Evolutionary conservation across 306 rosid species (phyloP).

Genomic region (Ochetophila trinervis): DNA sequence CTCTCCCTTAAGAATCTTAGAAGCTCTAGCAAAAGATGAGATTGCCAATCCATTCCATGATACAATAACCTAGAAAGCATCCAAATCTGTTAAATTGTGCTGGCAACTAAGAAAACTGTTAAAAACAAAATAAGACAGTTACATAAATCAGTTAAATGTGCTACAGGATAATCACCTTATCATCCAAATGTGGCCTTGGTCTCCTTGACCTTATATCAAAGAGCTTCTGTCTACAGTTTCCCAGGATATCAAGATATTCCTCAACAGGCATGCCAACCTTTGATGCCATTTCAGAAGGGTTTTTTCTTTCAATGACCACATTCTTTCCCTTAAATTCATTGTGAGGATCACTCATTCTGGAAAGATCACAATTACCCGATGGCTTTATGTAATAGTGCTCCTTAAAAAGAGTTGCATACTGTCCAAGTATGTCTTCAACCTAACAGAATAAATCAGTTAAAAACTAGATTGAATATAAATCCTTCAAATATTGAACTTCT

Average conservation of each 20-base stretch:
- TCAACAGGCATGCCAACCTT: slow-evolving; percentile 60
- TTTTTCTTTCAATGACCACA: slow-evolving; percentile 75
- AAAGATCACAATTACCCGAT: slow-evolving; percentile 77
- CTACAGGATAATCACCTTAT: slow-evolving; percentile 50
- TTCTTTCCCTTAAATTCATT: slow-evolving; percentile 75
- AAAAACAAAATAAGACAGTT: slow-evolving; percentile 2
- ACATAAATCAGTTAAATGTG: slow-evolving; percentile 12
- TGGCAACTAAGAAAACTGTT: slow-evolving; percentile 2
- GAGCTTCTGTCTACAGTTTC: slow-evolving; percentile 69
- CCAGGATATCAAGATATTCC: slow-evolving; percentile 61
- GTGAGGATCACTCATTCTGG: slow-evolving; percentile 88
- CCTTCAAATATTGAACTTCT: neutral
- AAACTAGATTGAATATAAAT: neutral
- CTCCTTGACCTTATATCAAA: slow-evolving; percentile 70
- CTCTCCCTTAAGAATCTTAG: slow-evolving; percentile 71
- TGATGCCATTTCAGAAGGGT: slow-evolving; percentile 56
- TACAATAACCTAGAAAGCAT: slow-evolving; percentile 74
- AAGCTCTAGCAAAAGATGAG: slow-evolving; percentile 92
- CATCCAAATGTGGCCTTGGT: slow-evolving; percentile 90
- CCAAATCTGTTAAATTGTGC: slow-evolving; percentile 17
- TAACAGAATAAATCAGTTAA: slow-evolving; percentile 23
- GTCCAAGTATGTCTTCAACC: slow-evolving; percentile 79
- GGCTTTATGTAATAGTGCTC: slow-evolving; percentile 75
- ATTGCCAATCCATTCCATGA: slow-evolving; percentile 93
- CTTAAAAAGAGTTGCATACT: slow-evolving; percentile 71